Percentiles rank a stretch among this genome's conserved stretches.
phyloP scores from a whole-genome alignment of 345 rosid genomes.

The Lumnitzera littorea region DNA sequence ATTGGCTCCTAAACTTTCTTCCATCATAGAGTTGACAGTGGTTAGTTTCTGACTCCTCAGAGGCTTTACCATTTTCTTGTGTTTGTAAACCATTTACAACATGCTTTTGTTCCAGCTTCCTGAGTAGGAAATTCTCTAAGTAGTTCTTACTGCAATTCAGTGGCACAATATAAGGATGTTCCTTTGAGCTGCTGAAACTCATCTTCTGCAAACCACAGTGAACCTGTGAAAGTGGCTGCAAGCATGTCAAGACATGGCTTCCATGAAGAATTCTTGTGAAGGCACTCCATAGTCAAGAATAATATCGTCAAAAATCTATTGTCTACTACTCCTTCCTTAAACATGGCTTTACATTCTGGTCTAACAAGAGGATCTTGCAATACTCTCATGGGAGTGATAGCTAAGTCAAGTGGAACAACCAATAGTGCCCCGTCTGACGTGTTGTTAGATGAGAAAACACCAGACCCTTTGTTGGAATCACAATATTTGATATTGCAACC shows the following conservation, averaged over 20 bases:
- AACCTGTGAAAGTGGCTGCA: conserved; percentile 66
- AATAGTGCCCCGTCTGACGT: conserved; percentile 50
- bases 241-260: conserved; percentile 94
- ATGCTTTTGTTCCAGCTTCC: conserved; percentile 20
- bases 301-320: conserved; percentile 80
- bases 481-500: conserved; percentile 60
- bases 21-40: conserved; percentile 18
- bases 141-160: conserved; percentile 82
- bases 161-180: conserved; percentile 64
- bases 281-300: conserved; percentile 71
- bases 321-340: conserved; percentile 75
- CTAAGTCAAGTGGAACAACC: conserved; percentile 74
- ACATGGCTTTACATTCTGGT: conserved; percentile 76
- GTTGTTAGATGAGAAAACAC: conserved; percentile 43
- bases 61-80: conserved; percentile 23
- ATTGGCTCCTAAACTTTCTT: conserved; percentile 64
- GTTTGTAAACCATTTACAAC: conserved; percentile 19
- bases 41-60: conserved; percentile 18
- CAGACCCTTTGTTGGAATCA: conserved; percentile 61
- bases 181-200: conserved; percentile 74
- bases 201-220: conserved; percentile 82
- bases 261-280: conserved; percentile 72
- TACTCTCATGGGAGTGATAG: conserved; percentile 95
- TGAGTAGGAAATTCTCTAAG: conserved; percentile 23
- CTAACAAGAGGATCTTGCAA: conserved; percentile 88